Percentiles rank a stretch among this genome's conserved stretches.
phyloP scores from a whole-genome alignment of 176 grass and related monocot genomes.

The maize (Zea mays) region Zm-B73-REFERENCE-NAM-5.0 NC_050099.1:212621001-212621500 shows the following conservation, averaged over 20 bases:
- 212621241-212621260: neutral
- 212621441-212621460: too few species aligned
- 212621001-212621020: constrained; percentile 3
- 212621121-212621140: neutral
- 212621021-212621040: constrained; percentile 14
- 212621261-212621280: too few species aligned
- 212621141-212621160: neutral
- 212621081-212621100: neutral
- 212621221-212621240: neutral
- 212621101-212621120: constrained; percentile 4
- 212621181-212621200: neutral
- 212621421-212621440: too few species aligned
- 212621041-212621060: neutral
- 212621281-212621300: too few species aligned
- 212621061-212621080: neutral
- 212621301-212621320: too few species aligned
- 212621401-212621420: too few species aligned
- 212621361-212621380: too few species aligned
- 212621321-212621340: too few species aligned
- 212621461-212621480: too few species aligned
- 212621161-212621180: constrained; percentile 8
- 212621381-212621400: too few species aligned
- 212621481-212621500: too few species aligned
- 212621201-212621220: neutral
- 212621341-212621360: too few species aligned